Base-by-base conservation (phyloP, 306 rosid genomes). In the Clitoria ternatea region DNA sequence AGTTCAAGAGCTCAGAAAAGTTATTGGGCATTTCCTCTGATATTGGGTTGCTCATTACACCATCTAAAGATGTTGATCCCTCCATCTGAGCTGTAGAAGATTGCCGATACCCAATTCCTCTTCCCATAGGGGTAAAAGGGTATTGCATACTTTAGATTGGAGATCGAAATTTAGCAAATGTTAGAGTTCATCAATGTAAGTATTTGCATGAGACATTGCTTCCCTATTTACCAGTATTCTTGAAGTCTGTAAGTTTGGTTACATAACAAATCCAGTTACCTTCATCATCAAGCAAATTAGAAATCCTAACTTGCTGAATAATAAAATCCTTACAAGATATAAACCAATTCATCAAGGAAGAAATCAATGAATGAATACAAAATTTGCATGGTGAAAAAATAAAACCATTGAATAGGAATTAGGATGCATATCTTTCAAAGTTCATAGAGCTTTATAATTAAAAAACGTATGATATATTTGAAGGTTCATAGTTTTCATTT, bases 1-100 rank as follows among this genome's bases (percentile, higher is more conserved):
- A 71, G 68, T 73, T 86, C 90, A 88, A 70, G 45, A 88, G 78
- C 77, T 86, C 96, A 0, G 88, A 80, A 32, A 92, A 69, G 83
- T 71, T 86, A 54, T 40, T 72, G 37, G 82, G 78, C 71, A 80
- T 53, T 60, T 81, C 88, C 61, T 89, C 95, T 7, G 75, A 73
- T 14, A 79, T 53, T 33, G 60, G 37, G 80, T 75, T 81, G 66
- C 65, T 80, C 76, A 69, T 62, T 56, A 78, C 85, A 36, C 49
- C 79, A 15, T 80, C 89, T 37, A 83, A 65, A 1, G 88, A 57
- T 18, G 66, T 44, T 15, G 75, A 74, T 69, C 61, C 83, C 80
- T 83, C 95, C 48, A 79, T 44, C 56, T 62, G 88, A 68, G 74
- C 69, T 47, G 81, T 70, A 13, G 83, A 61, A 69, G 82, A 70